Evolutionary conservation across 176 grass and related monocot genomes (phyloP), one percentile per base, ranked within the genome.

Genomic region (Phoenix roebelenii): DNA sequence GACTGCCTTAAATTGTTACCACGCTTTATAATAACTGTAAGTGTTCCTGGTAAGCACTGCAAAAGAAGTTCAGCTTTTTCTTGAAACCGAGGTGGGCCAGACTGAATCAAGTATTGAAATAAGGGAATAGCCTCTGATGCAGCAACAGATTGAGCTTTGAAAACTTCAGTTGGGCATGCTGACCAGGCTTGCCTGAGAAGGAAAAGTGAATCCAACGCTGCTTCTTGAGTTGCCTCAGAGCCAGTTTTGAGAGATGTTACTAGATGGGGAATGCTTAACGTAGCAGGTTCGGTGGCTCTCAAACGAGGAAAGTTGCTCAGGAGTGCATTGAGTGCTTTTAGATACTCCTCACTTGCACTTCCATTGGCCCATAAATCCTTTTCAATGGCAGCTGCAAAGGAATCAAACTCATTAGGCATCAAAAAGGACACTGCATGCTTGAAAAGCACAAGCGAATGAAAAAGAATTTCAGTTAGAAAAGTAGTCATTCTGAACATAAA

Each of bases 71-170:
- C 94, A 15, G 94, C 79, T 77, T 98, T 98, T 60, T 98, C 94
- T 71, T 98, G 94, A 77, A 98, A 98, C 54, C 88, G 84, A 7
- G 94, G 94, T 76, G 94, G 94, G 30, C 85, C 94, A 71, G 84
- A 93, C 74, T 98, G 94, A 75, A 98, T 98, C 79, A 98, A 83
- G 64, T 93, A 98, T 57, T 98, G 94, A 54, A 98, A 76, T 62
- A 98, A 74, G 80, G 94, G 88, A 80, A 98, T 98, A 25, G 94
- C 94, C 68, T 98, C 94, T 3, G 94, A 85, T 23, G 94, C 88
- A 44, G 94, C 84, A 69, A 93, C 88, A 17, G 94, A 93, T 64
- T 98, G 94, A 67, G 94, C 94, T 70, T 98, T 98, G 63, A 93
- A 98, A 58, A 98, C 84, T 78, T 98, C 94, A 23, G 67, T 75